Conservation (phyloP, 75 land plant genomes). For the Pinus tabuliformis region DNA sequence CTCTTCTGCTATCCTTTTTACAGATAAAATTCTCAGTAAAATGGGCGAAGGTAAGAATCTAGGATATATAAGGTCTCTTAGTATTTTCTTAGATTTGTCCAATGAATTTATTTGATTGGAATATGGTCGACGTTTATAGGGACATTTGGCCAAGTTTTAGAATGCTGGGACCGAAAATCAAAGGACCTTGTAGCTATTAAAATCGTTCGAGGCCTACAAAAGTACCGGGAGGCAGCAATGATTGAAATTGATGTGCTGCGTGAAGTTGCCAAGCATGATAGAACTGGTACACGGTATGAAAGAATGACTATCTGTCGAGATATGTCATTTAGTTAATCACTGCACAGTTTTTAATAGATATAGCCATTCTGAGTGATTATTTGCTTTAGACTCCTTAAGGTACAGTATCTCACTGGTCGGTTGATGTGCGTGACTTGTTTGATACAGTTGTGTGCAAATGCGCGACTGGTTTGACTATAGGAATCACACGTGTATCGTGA, state of each 20-base stretch:
- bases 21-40: constrained; percentile 3
- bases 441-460: constrained; percentile 34
- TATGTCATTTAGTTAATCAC: background rate
- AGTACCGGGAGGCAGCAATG: constrained; percentile 86
- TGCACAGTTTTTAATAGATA: background rate
- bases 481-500: constrained; percentile 47
- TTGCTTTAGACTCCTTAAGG: no score
- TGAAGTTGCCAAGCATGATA: constrained; percentile 66
- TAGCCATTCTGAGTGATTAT: background rate
- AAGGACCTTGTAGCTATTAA: constrained; percentile 86
- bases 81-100: background rate
- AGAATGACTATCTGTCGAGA: background rate
- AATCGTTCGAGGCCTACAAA: constrained; percentile 69
- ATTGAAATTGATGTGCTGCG: constrained; percentile 84
- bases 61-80: no score
- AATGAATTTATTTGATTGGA: background rate
- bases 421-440: constrained; percentile 7
- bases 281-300: constrained; percentile 56
- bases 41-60: background rate
- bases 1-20: background rate
- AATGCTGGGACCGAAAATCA: constrained; percentile 83
- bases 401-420: background rate
- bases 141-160: constrained; percentile 89
- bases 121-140: constrained; percentile 39
- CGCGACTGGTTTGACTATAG: constrained; percentile 42